phyloP scores from a whole-genome alignment of 148 eudicot genomes.

The Nepenthes mirabilis region DNA sequence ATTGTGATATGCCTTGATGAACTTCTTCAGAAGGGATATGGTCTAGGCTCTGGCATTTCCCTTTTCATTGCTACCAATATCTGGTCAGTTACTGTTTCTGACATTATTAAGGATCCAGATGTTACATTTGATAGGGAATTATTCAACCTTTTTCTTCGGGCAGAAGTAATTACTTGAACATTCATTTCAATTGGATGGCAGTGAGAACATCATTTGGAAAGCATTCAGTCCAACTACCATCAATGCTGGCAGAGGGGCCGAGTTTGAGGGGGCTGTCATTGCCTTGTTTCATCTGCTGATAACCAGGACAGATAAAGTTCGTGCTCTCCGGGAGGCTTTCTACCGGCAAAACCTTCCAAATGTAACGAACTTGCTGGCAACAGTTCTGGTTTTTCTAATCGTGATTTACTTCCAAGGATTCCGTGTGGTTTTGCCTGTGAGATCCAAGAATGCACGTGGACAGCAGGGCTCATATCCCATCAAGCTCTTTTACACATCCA shows the following conservation, averaged over 20 bases:
- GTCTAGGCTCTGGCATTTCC: slow-evolving; percentile 83
- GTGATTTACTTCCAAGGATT: slow-evolving; percentile 90
- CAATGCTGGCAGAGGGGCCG: slow-evolving; percentile 82
- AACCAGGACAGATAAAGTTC: slow-evolving; percentile 73
- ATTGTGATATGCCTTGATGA: slow-evolving; percentile 81
- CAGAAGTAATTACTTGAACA: background rate
- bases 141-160: too few relatives aligned
- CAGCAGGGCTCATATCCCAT: slow-evolving; percentile 86
- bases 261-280: slow-evolving; percentile 84
- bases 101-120: background rate
- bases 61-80: slow-evolving; percentile 83
- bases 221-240: slow-evolving; percentile 86
- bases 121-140: background rate
- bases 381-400: slow-evolving; percentile 65
- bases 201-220: slow-evolving; percentile 86
- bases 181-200: slow-evolving; percentile 13
- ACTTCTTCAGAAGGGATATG: slow-evolving; percentile 89
- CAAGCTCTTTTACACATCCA: slow-evolving; percentile 86
- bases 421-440: slow-evolving; percentile 75
- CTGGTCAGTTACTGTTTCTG: slow-evolving; percentile 27
- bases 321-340: slow-evolving; percentile 85
- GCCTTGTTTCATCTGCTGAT: slow-evolving; percentile 78
- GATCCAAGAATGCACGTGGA: slow-evolving; percentile 90
- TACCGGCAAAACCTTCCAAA: slow-evolving; percentile 86
- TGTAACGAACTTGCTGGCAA: slow-evolving; percentile 71